Base-by-base conservation (phyloP, 495 filamentous ascomycete species). In the Xeromyces bisporus region DNA sequence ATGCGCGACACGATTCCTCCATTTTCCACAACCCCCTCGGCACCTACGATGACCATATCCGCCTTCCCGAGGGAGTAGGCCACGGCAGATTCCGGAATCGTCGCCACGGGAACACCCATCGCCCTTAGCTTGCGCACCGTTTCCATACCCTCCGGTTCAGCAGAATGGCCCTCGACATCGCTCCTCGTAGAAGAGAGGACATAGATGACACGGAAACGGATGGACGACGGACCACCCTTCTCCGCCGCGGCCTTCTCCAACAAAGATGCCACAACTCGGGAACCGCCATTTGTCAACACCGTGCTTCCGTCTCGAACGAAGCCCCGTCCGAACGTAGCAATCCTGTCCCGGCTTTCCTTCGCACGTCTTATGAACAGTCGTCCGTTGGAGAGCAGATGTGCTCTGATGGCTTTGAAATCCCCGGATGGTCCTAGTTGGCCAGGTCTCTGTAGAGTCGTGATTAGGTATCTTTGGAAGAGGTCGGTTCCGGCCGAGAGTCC, bases 21-120 rank as follows among this genome's bases (percentile, higher is more conserved):
- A 50, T 94, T 91, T 42, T 91, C 81, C 24, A 89, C 80, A 12
- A 94, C 82, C 28, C 80, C 84, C 42, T 97, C 89, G n/a, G 85
- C 82, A 29, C 89, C 89, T 9, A 91, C 80, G 29, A 97, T 74
- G 0, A 87, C 75, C 42, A 86, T 67, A 43, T 78, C 69, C 7
- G 83, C 67, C 51, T 77, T 78, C n/a, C 66, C 69, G 36, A 96
- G 72, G n/a, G 78, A 67, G 42, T 89, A 85, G 7, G 80, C 84
- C 2, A 89, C 77, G 0, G 84, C 84, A 13, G 73, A 72, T 36
- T 80, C 75, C 4, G 73, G 67, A 29, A 94, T 85, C 2, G 78
- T 82, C 14, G 87, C 80, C 1, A 94, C 85, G 0, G 80, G 75
- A 7, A 96, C 68, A 4, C 77, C 82, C 36, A 69, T 71, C 1